Conservation (phyloP, 306 rosid genomes). For the Fragaria iinumae region DNA sequence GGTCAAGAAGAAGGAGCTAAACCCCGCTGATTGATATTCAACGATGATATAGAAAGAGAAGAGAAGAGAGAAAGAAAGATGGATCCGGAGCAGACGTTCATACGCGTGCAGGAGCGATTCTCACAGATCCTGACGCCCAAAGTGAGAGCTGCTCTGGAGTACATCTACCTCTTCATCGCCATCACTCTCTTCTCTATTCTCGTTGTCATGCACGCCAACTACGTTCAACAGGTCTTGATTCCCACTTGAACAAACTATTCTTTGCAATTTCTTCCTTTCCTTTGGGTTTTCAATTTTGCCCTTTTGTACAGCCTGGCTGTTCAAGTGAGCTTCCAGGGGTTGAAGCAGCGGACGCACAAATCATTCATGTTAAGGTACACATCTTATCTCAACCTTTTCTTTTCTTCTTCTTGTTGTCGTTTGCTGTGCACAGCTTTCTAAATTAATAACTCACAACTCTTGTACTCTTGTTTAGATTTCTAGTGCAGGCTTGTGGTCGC, state of each 20-base stretch:
- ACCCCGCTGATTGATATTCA: no score
- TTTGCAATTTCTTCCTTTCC: no score
- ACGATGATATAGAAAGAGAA: not conserved
- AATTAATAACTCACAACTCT: conserved; percentile 9
- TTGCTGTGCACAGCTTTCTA: no score
- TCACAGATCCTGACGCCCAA: conserved; percentile 89
- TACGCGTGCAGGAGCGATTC: conserved; percentile 92
- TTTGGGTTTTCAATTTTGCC: not conserved
- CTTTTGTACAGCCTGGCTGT: conserved; percentile 79
- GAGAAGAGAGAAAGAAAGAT: conserved; percentile 22
- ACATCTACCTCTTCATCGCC: conserved; percentile 69
- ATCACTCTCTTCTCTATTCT: conserved; percentile 87
- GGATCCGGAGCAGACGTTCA: conserved; percentile 99
- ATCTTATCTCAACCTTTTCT: no score
- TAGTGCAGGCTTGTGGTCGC: conserved; percentile 82
- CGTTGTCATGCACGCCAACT: conserved; percentile 99
- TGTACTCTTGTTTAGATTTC: conserved; percentile 50
- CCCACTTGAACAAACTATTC: no score
- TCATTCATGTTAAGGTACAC: conserved; percentile 82
- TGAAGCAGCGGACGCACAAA: conserved; percentile 69
- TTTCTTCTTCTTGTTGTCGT: no score
- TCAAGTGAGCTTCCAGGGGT: conserved; percentile 85
- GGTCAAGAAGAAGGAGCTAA: no score
- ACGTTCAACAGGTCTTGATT: conserved; percentile 78
- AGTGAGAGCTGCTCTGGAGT: conserved; percentile 85